Evolutionary conservation across 371 early-diverging fungal genomes (phyloP).

Genomic region (Rhizopus sp.): DNA sequence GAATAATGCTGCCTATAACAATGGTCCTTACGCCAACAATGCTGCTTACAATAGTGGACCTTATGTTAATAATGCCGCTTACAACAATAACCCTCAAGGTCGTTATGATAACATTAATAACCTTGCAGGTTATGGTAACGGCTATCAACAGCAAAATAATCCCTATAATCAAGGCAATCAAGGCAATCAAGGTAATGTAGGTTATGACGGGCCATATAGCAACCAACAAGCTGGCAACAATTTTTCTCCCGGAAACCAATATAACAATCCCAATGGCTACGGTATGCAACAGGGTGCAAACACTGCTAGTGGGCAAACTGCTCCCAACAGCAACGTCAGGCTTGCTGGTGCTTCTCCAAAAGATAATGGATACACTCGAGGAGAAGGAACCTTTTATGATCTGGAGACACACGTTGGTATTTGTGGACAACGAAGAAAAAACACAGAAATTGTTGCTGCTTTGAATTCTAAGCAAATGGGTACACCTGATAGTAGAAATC

Average conservation of each 20-base stretch:
- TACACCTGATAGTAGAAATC: conserved; percentile 20
- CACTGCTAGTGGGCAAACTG: background rate
- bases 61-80: background rate
- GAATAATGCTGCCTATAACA: background rate
- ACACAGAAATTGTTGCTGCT: conserved; percentile 39
- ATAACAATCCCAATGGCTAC: background rate
- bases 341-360: conserved; percentile 15
- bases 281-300: background rate
- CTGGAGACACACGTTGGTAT: conserved; percentile 31
- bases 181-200: background rate
- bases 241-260: background rate
- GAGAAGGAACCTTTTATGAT: conserved; percentile 40
- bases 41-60: background rate
- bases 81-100: background rate
- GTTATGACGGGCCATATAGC: too few relatives aligned
- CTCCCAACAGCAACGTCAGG: conserved; percentile 7
- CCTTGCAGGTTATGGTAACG: background rate
- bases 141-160: background rate
- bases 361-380: conserved; percentile 20
- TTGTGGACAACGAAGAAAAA: conserved; percentile 35
- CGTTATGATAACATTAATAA: background rate
- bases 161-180: background rate
- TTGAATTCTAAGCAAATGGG: conserved; percentile 37
- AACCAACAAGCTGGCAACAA: background rate
- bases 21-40: conserved; percentile 5